phyloP scores from a whole-genome alignment of 2,329 filamentous ascomycete genomes.

The Cyphellophora attinorum region DNA sequence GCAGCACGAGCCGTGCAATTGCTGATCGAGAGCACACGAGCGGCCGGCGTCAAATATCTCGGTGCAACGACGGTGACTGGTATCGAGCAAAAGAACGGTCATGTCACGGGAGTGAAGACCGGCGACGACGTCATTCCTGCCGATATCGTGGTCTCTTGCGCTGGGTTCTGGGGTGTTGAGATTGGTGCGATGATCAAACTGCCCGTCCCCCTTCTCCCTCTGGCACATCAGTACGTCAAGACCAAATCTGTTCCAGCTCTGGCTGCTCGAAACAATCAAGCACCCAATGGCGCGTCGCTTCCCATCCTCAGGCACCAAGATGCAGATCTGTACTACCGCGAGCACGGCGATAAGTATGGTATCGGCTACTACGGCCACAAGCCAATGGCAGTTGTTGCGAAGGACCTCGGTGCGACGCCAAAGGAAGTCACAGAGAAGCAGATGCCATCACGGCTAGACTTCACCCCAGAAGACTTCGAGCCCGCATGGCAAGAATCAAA shows the following conservation, averaged over 20 bases:
- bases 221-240: slow-evolving; percentile 57
- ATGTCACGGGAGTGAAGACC: slow-evolving; percentile 49
- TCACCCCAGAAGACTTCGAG: slow-evolving; percentile 51
- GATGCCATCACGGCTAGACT: slow-evolving; percentile 55
- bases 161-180: slow-evolving; percentile 58
- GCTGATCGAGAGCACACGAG: slow-evolving; percentile 48
- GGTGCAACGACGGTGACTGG: slow-evolving; percentile 49
- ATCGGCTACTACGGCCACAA: slow-evolving; percentile 57
- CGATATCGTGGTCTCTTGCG: slow-evolving; percentile 54
- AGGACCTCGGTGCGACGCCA: slow-evolving; percentile 44
- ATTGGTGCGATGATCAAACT: slow-evolving; percentile 52
- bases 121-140: slow-evolving; percentile 41
- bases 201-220: slow-evolving; percentile 48
- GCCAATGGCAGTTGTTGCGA: slow-evolving; percentile 51
- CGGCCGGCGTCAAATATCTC: slow-evolving; percentile 50
- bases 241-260: slow-evolving; percentile 44
- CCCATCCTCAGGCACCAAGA: slow-evolving; percentile 57
- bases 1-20: slow-evolving; percentile 53
- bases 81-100: slow-evolving; percentile 39
- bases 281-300: slow-evolving; percentile 40
- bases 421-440: slow-evolving; percentile 43
- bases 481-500: slow-evolving; percentile 50
- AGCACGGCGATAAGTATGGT: slow-evolving; percentile 53
- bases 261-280: slow-evolving; percentile 29
- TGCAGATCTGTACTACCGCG: slow-evolving; percentile 54